These are phyloP conservation scores for Lactarius vividus DNA, from an alignment of 768 basidiomycete species.

Conservation along the genomic window DNA sequence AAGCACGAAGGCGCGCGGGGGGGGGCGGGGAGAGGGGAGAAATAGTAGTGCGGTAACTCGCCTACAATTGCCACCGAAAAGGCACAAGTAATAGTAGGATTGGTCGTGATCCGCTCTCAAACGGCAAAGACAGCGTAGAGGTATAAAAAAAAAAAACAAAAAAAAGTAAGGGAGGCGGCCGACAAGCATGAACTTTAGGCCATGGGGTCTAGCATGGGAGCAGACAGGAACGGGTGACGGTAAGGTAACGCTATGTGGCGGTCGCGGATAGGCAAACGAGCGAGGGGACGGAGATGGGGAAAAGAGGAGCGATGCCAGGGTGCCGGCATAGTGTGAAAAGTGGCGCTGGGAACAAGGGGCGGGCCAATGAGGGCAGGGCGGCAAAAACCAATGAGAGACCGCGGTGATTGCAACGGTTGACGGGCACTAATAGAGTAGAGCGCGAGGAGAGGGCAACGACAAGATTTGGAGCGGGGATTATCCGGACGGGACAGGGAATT, in stretches of 20 bases:
- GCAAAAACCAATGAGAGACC: constrained; percentile 9
- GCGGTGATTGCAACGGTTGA: constrained; percentile 19
- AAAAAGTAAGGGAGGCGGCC: too few relatives aligned
- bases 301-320: background rate
- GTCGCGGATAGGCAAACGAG: background rate
- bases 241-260: constrained; percentile 13
- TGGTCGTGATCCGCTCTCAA: background rate
- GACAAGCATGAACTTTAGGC: background rate
- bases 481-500: constrained; percentile 8
- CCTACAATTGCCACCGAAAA: background rate
- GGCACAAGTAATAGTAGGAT: background rate
- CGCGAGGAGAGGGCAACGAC: constrained; percentile 1
- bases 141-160: too few relatives aligned
- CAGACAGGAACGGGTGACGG: constrained; percentile 12
- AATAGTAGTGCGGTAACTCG: background rate
- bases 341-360: constrained; percentile 11
- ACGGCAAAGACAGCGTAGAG: background rate
- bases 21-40: background rate
- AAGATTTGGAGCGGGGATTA: constrained; percentile 14
- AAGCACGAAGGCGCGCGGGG: background rate
- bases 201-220: constrained; percentile 21
- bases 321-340: background rate
- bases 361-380: constrained; percentile 8
- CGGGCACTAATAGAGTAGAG: background rate
- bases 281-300: constrained; percentile 12